Conservation (phyloP, 768 basidiomycete genomes). For the Tricholoma hemisulphureum region DNA sequence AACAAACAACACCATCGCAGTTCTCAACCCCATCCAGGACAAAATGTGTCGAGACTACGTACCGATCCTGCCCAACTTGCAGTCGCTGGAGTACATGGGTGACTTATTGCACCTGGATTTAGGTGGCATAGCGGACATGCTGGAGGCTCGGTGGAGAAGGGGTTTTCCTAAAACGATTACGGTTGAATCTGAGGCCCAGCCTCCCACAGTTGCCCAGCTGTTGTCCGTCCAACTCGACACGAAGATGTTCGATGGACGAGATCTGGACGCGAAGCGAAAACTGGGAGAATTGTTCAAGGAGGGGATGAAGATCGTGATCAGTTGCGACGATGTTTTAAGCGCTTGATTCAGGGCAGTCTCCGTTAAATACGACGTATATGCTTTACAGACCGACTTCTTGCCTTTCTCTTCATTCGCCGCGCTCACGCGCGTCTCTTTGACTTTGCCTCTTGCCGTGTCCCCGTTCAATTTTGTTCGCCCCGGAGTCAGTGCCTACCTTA, state of each 20-base stretch:
- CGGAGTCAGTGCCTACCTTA: no score
- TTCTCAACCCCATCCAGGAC: slow-evolving; percentile 13
- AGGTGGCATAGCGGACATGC: slow-evolving; percentile 5
- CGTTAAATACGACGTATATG: background rate
- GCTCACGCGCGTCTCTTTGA: no score
- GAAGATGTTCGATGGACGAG: background rate
- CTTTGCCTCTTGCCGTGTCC: no score
- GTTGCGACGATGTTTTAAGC: background rate
- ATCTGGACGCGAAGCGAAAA: background rate
- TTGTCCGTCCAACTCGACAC: background rate
- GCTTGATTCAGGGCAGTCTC: background rate
- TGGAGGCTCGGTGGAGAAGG: slow-evolving; percentile 11
- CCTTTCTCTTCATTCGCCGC: no score
- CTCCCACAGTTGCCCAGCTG: background rate
- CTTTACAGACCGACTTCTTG: background rate
- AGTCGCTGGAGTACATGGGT: slow-evolving; percentile 10
- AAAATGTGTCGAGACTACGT: slow-evolving; percentile 1
- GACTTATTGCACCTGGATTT: slow-evolving; percentile 6
- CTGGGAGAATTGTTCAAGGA: background rate
- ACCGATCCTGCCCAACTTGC: slow-evolving; percentile 7
- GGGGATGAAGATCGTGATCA: background rate
- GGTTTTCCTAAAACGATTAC: background rate
- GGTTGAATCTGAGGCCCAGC: background rate
- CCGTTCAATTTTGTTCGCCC: no score
- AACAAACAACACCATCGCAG: slow-evolving; percentile 12